These are phyloP conservation scores for Termitomyces heimii DNA, from an alignment of 768 basidiomycete species.

Conservation along the genomic window DNA sequence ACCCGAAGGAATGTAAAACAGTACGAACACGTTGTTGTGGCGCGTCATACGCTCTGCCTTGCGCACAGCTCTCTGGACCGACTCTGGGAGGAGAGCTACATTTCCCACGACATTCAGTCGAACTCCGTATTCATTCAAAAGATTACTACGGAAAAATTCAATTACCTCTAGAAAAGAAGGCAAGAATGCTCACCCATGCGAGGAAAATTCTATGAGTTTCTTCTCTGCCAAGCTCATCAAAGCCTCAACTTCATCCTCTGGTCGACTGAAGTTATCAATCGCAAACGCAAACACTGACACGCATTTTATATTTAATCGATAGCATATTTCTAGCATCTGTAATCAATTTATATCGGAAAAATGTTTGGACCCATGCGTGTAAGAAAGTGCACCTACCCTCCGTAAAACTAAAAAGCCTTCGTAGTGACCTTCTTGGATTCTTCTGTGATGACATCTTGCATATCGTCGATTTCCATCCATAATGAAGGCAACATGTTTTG, in stretches of 20 bases:
- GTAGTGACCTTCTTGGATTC: conserved; percentile 73
- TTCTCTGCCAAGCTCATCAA: conserved; percentile 79
- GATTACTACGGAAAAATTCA: conserved; percentile 41
- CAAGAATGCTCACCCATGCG: conserved; percentile 61
- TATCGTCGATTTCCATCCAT: conserved; percentile 98
- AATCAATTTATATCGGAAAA: conserved; percentile 9
- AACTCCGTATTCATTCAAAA: conserved; percentile 79
- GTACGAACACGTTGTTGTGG: conserved; percentile 56
- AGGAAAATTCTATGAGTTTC: conserved; percentile 73
- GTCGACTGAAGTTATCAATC: conserved; percentile 94
- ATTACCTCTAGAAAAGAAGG: neutral
- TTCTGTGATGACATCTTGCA: conserved; percentile 61
- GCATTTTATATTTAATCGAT: conserved; percentile 71
- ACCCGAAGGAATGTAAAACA: neutral
- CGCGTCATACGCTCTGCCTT: conserved; percentile 76
- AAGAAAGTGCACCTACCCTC: conserved; percentile 46
- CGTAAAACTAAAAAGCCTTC: conserved; percentile 80
- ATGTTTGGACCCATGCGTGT: neutral
- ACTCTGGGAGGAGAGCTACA: conserved; percentile 67
- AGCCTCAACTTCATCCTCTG: conserved; percentile 77
- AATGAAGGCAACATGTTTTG: conserved; percentile 87
- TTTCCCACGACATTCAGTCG: conserved; percentile 80
- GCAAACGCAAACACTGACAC: conserved; percentile 98
- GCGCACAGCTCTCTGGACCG: conserved; percentile 60
- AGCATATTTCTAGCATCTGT: conserved; percentile 82